Base-by-base conservation (phyloP, 805 yeast genomes). In the Candida railenensis region DNA sequence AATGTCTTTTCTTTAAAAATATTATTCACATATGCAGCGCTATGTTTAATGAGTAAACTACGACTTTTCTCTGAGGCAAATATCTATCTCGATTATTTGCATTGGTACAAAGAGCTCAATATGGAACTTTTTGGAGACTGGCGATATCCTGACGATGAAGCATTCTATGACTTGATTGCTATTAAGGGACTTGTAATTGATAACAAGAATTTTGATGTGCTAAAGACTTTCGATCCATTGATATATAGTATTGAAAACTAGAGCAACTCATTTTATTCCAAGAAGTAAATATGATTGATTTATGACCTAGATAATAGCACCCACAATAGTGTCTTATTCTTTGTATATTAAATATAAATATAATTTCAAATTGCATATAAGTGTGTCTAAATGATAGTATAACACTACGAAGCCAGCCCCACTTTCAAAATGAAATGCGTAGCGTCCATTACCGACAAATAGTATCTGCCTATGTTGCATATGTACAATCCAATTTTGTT, bases 1-100 rank as follows among this genome's bases (percentile, higher is more conserved):
- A 46, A 37, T 16, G 15, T 21, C 8, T 56, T 57, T 34, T 69
- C 69, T 0, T 48, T 63, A 19, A 50, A 66, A 25, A 9, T 66
- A 1, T 42, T 69, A 14, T 62, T 49, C 42, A 44, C 53, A 0
- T 62, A 52, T 48, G 38, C 61, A 11, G 49, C 58, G 22, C 36
- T 64, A 4, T 52, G 58, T 22, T 38, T 55, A 2, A 49, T 57
- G 42, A 48, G 54, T n/a, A 48, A 59, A 16, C 63, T 67, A 22
- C 47, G 55, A 34, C 36, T 67, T 15, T 53, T 52, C 32, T 21
- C 40, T 21, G 40, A 37, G 5, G 14, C 9, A 4, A 37, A 37
- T 15, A 37, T 37, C 9, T 37, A 11, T 8, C 8, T 21, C 3
- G 40, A 37, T 5, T 37, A 9, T 21, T 20, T 37, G n/a, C 11